Conservation (phyloP, 2,329 filamentous ascomycete genomes). For the Paecilomyces formosus region DNA sequence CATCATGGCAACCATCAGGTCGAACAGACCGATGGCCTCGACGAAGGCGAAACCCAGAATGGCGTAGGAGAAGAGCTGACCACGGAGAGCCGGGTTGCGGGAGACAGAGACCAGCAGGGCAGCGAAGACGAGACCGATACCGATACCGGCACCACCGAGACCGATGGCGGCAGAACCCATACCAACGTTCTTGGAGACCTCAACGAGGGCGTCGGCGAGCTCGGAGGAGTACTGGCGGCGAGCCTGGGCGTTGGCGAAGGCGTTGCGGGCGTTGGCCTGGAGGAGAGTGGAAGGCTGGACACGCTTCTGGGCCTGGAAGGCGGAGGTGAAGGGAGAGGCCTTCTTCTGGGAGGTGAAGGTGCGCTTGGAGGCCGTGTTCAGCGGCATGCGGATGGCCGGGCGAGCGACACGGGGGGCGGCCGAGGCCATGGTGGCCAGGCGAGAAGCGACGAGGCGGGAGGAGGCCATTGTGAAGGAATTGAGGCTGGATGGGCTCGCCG, state of each 20-base stretch:
- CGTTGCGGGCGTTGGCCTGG: conserved; percentile 59
- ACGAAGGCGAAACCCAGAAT: conserved; percentile 95
- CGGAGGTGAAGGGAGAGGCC: conserved; percentile 31
- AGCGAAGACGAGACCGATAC: conserved; percentile 92
- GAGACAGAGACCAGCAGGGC: conserved; percentile 81
- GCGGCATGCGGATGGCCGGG: conserved; percentile 60
- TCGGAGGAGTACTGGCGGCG: conserved; percentile 78
- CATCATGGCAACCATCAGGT: conserved; percentile 89
- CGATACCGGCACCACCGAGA: conserved; percentile 87
- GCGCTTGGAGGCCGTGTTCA: conserved; percentile 63
- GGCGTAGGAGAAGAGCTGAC: conserved; percentile 93
- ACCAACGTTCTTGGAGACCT: conserved; percentile 85
- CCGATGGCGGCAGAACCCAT: conserved; percentile 86
- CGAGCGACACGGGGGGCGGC: conserved; percentile 72
- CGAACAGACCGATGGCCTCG: conserved; percentile 72
- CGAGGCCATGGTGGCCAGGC: conserved; percentile 62
- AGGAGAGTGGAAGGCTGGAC: conserved; percentile 60
- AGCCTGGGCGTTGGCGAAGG: conserved; percentile 49
- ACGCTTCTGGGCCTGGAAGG: conserved; percentile 70
- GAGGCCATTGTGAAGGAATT: conserved; percentile 68
- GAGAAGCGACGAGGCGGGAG: conserved; percentile 68
- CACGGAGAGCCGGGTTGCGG: conserved; percentile 89
- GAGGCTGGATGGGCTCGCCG: conserved; percentile 39
- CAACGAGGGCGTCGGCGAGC: conserved; percentile 77
- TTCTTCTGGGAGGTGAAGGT: conserved; percentile 45